phyloP scores from a whole-genome alignment of 257 asterid species.

The Nicotiana otophora region DNA sequence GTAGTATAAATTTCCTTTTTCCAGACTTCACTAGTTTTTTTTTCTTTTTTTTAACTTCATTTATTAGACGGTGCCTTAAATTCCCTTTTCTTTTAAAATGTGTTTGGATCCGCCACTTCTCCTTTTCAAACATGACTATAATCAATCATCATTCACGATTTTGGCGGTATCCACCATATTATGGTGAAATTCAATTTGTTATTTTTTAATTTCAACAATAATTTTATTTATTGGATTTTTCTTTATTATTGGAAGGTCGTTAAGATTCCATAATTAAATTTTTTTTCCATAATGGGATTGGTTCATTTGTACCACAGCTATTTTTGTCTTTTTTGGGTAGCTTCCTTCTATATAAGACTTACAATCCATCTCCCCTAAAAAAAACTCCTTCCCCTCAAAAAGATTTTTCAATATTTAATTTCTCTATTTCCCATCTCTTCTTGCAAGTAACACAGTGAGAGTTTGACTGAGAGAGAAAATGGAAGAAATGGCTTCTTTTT shows the following conservation, averaged over 20 bases:
- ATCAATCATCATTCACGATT: too few relatives aligned
- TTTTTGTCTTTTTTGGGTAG: conserved; percentile 19
- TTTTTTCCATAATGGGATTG: conserved; percentile 23
- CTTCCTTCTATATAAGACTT: conserved; percentile 41
- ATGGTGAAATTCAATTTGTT: too few relatives aligned
- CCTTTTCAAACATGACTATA: too few relatives aligned
- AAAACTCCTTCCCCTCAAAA: conserved; percentile 23
- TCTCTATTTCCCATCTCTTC: not conserved
- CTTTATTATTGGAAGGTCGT: conserved; percentile 26
- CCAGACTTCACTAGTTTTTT: too few relatives aligned
- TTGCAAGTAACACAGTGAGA: not conserved
- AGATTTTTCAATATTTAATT: conserved; percentile 14
- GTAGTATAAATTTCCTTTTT: conserved; percentile 18
- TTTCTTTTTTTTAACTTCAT: too few relatives aligned
- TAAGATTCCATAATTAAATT: conserved; percentile 31
- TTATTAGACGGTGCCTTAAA: not conserved
- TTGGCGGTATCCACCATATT: too few relatives aligned
- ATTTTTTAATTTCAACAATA: too few relatives aligned
- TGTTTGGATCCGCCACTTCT: too few relatives aligned
- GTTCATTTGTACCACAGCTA: conserved; percentile 12
- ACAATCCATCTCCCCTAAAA: conserved; percentile 14
- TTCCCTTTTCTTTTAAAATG: too few relatives aligned
- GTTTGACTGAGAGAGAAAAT: conserved; percentile 17
- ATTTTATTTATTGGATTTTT: not conserved
- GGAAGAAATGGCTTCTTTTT: conserved; percentile 58